Percentiles rank a stretch among this genome's conserved stretches.
phyloP scores from a whole-genome alignment of 164 flowering plant species.

The Aristolochia californica region DNA sequence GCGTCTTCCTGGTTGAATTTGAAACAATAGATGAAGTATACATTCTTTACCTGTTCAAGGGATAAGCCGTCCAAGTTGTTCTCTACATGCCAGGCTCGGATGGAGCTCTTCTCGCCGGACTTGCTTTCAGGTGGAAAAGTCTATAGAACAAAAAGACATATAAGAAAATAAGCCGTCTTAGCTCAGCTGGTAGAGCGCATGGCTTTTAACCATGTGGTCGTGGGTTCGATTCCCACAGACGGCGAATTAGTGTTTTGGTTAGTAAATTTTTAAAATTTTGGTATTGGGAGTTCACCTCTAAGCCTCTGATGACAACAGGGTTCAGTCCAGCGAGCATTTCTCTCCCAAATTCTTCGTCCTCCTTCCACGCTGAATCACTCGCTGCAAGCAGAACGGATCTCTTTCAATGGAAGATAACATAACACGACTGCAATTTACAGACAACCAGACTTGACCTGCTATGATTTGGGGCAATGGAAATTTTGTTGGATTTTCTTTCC shows the following conservation, averaged over 20 bases:
- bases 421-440: too few relatives aligned
- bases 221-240: too few relatives aligned
- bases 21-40: background rate
- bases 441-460: slow-evolving; percentile 28
- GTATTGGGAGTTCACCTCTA: slow-evolving; percentile 48
- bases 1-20: too few relatives aligned
- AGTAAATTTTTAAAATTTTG: too few relatives aligned
- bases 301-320: slow-evolving; percentile 46
- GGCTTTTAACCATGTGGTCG: too few relatives aligned
- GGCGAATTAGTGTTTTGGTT: too few relatives aligned
- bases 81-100: slow-evolving; percentile 21
- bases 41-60: slow-evolving; percentile 18
- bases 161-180: background rate
- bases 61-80: slow-evolving; percentile 33
- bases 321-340: slow-evolving; percentile 85
- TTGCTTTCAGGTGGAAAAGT: slow-evolving; percentile 16
- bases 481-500: slow-evolving; percentile 32
- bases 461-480: slow-evolving; percentile 71
- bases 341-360: slow-evolving; percentile 72
- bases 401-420: too few relatives aligned
- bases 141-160: slow-evolving; percentile 1
- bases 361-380: slow-evolving; percentile 61
- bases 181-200: too few relatives aligned
- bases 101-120: slow-evolving; percentile 20
- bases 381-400: slow-evolving; percentile 19